Evolutionary conservation across 768 basidiomycete genomes (phyloP).

Genomic region (Mycena chlorophos): DNA sequence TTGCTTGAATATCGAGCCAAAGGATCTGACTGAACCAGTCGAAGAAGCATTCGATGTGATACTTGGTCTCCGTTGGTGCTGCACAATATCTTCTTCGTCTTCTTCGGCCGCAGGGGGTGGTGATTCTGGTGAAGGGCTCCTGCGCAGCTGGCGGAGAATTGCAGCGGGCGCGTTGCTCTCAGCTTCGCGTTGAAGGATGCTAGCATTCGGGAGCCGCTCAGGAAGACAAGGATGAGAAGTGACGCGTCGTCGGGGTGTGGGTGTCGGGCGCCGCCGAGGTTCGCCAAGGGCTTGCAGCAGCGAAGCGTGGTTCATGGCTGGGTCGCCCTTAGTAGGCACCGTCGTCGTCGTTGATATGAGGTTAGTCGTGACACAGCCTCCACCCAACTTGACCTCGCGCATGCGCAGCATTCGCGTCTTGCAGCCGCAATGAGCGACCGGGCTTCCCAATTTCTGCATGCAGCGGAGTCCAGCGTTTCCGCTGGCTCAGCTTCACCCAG

Average conservation of each 20-base stretch:
- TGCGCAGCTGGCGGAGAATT: constrained; percentile 54
- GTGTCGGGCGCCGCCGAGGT: constrained; percentile 26
- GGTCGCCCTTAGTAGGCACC: neutral
- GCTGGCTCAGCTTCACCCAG: neutral
- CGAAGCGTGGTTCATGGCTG: constrained; percentile 55
- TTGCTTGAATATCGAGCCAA: constrained; percentile 25
- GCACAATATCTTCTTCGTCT: constrained; percentile 15
- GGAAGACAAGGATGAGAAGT: constrained; percentile 60
- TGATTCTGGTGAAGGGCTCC: constrained; percentile 34
- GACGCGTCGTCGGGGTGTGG: constrained; percentile 38
- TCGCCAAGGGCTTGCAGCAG: constrained; percentile 36
- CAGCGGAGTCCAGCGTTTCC: neutral
- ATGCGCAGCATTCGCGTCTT: neutral
- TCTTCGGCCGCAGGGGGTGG: constrained; percentile 21
- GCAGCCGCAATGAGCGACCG: neutral
- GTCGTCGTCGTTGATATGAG: neutral
- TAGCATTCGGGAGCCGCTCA: constrained; percentile 64
- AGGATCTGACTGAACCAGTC: constrained; percentile 34
- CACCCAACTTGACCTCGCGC: neutral
- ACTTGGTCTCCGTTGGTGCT: constrained; percentile 25
- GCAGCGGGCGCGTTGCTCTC: constrained; percentile 55
- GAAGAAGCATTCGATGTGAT: constrained; percentile 28
- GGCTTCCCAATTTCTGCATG: neutral
- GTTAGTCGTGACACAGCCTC: neutral
- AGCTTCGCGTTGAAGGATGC: constrained; percentile 74